Conservation (phyloP, 1,139 yeast species). For the Magnusiomyces fungicola region DNA sequence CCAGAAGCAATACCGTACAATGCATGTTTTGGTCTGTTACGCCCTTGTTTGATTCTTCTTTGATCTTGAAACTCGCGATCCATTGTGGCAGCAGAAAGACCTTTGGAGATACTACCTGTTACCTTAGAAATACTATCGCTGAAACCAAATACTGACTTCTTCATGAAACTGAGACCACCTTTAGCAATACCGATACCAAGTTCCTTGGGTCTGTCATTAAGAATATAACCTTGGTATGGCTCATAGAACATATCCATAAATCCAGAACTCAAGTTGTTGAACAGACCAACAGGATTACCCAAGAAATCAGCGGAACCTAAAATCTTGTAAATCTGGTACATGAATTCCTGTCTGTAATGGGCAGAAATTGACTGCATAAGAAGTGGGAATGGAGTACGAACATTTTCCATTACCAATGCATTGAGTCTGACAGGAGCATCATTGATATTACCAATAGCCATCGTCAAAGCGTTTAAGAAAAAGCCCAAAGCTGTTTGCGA, state of each 20-base stretch:
- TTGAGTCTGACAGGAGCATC: conserved; percentile 93
- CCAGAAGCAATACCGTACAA: conserved; percentile 82
- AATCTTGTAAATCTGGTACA: conserved; percentile 86
- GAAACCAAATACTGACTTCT: conserved; percentile 90
- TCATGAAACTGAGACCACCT: conserved; percentile 90
- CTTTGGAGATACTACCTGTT: conserved; percentile 93
- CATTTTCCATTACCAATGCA: conserved; percentile 80
- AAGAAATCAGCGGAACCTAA: conserved; percentile 93
- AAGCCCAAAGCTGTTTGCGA: conserved; percentile 49
- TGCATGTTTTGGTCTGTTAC: conserved; percentile 81
- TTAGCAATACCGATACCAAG: conserved; percentile 92
- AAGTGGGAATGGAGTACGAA: conserved; percentile 76
- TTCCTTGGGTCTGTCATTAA: conserved; percentile 94
- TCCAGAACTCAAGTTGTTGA: conserved; percentile 88
- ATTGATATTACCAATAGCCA: conserved; percentile 95
- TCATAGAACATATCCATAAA: conserved; percentile 94
- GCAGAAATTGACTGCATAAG: conserved; percentile 65
- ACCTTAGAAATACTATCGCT: conserved; percentile 89
- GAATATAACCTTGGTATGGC: conserved; percentile 90
- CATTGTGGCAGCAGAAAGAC: conserved; percentile 83
- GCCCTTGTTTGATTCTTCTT: conserved; percentile 61
- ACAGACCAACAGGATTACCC: conserved; percentile 96
- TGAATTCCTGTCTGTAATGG: conserved; percentile 87
- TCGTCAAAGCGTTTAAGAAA: conserved; percentile 77
- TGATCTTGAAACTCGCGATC: conserved; percentile 80